Base-by-base conservation (phyloP, 2,329 filamentous ascomycete genomes). In the Pyricularia pennisetigena region DNA sequence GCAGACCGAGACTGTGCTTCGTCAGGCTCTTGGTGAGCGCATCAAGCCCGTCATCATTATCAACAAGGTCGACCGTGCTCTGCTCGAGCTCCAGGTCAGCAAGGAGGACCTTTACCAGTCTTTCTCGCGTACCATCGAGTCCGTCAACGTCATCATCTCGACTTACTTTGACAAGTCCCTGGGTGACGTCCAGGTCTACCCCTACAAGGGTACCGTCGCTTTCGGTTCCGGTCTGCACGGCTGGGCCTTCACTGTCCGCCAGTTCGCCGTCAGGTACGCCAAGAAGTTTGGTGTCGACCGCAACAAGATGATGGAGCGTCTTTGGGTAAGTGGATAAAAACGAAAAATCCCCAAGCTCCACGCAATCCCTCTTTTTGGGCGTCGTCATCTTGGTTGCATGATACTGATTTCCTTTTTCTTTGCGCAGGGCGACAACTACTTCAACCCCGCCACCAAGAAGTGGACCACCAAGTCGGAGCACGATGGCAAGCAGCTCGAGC, bases 261-360 rank as follows among this genome's bases (percentile, higher is more conserved):
- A 99, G 84, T 99, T 99, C 83, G 95, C 95, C 76, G 82, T 88
- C 79, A 89, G 90, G 78, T 99, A 99, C 82, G 91, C 94, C 84
- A 98, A 98, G 93, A 99, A 99, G 86, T 99, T 99, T 78, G 95
- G 95, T 91, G 95, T 99, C 77, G 94, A 99, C 90, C 94, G 94
- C 83, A 91, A 90, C 86, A 98, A 98, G 93, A 97, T 99, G 95
- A 97, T 98, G 92, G 93, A 97, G 87, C 93, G 95, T 90, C 93
- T 99, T 75, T 99, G 95, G 95, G 90, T 92, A 83, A 82, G 88
- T 67, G 20, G n/a, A 41, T 61, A n/a, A 49, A n/a, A 49, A 35
- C 14, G 26, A n/a, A 49, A n/a, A 49, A 35, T 35, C 41, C 16
- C 14, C n/a, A 24, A 23, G 10, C 26, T 57, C 24, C 4, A 23